Percentiles rank a stretch among this genome's conserved stretches.
These are phyloP conservation scores for Acacia acuminata DNA, from an alignment of 306 rosid species.

Conservation along the genomic window DNA sequence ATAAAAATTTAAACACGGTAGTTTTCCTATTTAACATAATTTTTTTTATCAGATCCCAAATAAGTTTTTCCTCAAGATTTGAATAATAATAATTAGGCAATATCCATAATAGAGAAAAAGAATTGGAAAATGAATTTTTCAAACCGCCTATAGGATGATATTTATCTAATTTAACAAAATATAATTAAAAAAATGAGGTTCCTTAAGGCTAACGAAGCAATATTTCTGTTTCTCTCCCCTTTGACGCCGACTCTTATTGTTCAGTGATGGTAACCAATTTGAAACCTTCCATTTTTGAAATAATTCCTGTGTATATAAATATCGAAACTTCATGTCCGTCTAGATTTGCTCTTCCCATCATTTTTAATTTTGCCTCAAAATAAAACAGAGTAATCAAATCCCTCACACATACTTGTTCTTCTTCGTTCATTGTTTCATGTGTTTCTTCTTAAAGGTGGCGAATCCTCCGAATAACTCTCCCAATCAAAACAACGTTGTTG, in stretches of 20 bases:
- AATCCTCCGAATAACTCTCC: constrained; percentile 21
- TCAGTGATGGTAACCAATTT: constrained; percentile 18
- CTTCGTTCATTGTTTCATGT: neutral
- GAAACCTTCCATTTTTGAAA: neutral
- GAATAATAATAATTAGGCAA: neutral
- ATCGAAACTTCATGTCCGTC: neutral
- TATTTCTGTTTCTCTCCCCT: neutral
- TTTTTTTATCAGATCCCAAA: too few species aligned
- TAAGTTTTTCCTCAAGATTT: neutral
- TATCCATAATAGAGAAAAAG: neutral
- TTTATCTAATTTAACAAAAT: neutral
- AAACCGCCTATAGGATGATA: constrained; percentile 3
- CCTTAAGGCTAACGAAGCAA: constrained; percentile 1
- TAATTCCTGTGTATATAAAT: neutral
- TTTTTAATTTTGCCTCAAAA: neutral
- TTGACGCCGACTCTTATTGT: constrained; percentile 30
- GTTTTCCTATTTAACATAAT: too few species aligned
- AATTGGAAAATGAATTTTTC: constrained; percentile 22
- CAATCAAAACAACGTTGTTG: neutral
- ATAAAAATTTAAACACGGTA: too few species aligned
- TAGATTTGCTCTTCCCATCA: neutral
- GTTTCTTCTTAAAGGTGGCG: constrained; percentile 45
- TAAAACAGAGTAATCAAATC: neutral
- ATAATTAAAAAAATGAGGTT: neutral
- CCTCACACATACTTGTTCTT: neutral